Evolutionary conservation across 305 asterid genomes (phyloP).

Genomic region (Fraxinus greggii): DNA sequence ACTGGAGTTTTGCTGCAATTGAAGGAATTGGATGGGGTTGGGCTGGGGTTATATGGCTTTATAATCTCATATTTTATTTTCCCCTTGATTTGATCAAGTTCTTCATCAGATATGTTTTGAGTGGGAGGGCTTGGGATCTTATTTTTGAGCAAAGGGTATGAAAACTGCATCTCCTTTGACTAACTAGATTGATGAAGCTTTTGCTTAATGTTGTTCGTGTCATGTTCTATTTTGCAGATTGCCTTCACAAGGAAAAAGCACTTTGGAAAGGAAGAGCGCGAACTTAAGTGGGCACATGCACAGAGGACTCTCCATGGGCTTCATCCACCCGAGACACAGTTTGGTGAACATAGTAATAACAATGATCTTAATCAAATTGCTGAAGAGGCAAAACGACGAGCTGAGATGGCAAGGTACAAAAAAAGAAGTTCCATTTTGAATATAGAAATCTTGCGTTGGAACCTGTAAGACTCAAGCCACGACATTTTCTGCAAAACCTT

Average conservation of each 20-base stretch:
- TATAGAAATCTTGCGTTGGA: neutral
- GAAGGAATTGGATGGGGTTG: conserved; percentile 77
- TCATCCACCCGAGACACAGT: conserved; percentile 50
- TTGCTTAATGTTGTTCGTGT: neutral
- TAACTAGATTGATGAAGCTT: conserved; percentile 1
- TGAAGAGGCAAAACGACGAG: conserved; percentile 67
- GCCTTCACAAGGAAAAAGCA: conserved; percentile 73
- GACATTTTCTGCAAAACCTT: neutral
- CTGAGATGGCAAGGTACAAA: conserved; percentile 71
- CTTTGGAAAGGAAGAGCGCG: conserved; percentile 77
- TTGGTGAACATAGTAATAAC: conserved; percentile 36
- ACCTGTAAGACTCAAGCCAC: neutral
- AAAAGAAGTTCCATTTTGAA: neutral
- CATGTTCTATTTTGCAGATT: conserved; percentile 24
- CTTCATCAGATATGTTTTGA: conserved; percentile 52
- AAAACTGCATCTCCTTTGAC: neutral
- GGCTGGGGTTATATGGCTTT: conserved; percentile 70
- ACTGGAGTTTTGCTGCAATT: conserved; percentile 56
- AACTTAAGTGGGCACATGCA: conserved; percentile 69
- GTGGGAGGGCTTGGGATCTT: conserved; percentile 83
- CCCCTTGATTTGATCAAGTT: conserved; percentile 60
- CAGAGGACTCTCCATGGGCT: conserved; percentile 78
- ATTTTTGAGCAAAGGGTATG: conserved; percentile 76
- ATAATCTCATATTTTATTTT: conserved; percentile 47
- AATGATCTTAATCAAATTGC: conserved; percentile 60